phyloP scores from a whole-genome alignment of 805 yeast genomes.

The Myxozyma neotropica region DNA sequence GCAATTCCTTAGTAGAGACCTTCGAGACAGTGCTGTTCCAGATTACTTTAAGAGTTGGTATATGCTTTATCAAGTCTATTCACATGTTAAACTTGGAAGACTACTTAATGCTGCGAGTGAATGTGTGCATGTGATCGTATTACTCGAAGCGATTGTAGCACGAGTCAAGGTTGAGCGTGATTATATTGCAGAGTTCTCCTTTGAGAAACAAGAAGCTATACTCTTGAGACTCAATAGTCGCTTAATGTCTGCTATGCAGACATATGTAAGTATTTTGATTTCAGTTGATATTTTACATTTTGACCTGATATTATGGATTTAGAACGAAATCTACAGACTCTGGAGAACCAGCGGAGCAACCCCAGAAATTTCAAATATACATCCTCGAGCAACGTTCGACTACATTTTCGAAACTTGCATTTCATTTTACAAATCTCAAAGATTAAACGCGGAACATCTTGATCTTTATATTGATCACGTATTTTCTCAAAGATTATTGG shows the following conservation, averaged over 20 bases:
- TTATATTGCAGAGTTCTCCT: constrained; percentile 8
- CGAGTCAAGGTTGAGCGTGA: constrained; percentile 9
- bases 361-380: neutral
- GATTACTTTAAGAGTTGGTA: constrained; percentile 23
- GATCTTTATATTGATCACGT: neutral
- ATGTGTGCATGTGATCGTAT: constrained; percentile 8
- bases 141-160: constrained; percentile 7
- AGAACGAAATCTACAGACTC: neutral
- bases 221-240: neutral
- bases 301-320: too few relatives aligned
- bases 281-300: too few relatives aligned
- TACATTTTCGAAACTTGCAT: constrained; percentile 18
- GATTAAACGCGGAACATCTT: neutral
- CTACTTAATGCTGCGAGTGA: constrained; percentile 9
- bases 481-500: neutral
- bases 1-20: neutral
- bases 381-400: constrained; percentile 9
- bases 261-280: neutral
- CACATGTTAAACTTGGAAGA: neutral
- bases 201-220: neutral
- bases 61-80: constrained; percentile 16
- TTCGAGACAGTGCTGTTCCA: constrained; percentile 19
- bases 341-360: neutral
- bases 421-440: constrained; percentile 6
- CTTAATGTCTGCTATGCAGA: neutral